phyloP scores from a whole-genome alignment of 768 basidiomycete species.

The Rhodotorula toruloides region DNA sequence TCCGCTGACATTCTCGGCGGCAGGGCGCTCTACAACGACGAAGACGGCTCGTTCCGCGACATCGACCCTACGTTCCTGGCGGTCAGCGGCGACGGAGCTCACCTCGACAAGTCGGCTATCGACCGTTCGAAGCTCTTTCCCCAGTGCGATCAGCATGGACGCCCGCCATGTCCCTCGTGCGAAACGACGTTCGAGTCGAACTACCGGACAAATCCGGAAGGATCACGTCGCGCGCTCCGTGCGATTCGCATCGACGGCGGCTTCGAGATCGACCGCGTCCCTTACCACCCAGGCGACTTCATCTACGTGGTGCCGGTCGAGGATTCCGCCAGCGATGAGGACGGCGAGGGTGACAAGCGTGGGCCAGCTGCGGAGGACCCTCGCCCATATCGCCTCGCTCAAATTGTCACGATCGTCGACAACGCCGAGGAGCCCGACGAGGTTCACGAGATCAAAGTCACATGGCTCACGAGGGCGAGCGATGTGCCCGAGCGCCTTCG shows the following conservation, averaged over 20 bases:
- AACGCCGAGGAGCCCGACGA: background rate
- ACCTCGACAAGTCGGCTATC: no score
- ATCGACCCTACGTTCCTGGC: no score
- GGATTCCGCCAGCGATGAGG: background rate
- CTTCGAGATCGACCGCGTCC: background rate
- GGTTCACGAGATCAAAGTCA: background rate
- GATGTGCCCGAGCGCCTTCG: background rate
- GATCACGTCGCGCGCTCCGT: background rate
- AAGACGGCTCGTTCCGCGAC: background rate
- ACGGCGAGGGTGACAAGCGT: background rate
- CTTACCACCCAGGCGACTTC: background rate
- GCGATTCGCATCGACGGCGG: background rate
- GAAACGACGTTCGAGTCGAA: background rate
- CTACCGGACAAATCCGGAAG: background rate
- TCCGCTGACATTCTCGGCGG: background rate
- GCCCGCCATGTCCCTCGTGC: background rate
- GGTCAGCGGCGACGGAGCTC: background rate
- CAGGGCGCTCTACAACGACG: background rate
- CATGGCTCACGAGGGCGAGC: background rate
- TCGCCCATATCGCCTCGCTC: background rate
- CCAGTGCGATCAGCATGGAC: background rate
- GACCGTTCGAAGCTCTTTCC: no score
- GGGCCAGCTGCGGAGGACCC: background rate
- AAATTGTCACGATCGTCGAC: background rate
- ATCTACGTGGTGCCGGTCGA: background rate